A percentile compares a stretch with the other conserved stretches of the same genome.
These are phyloP conservation scores for Ceratobasidium theobromae DNA, from an alignment of 1,284 basidiomycete genomes.

Conservation along the genomic window DNA sequence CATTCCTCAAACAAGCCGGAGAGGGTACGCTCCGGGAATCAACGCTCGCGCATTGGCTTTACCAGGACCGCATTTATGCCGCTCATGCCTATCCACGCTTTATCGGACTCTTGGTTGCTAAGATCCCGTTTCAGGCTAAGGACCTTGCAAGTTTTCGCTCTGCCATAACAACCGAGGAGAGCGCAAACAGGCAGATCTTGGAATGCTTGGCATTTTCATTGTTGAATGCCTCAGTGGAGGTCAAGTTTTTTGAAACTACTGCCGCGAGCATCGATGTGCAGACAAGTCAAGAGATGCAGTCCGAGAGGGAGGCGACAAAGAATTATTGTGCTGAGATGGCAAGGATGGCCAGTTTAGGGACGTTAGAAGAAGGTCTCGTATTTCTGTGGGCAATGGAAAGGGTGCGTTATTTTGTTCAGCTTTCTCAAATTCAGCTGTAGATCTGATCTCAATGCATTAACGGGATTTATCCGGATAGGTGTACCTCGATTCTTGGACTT, in stretches of 20 bases:
- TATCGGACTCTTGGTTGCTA: constrained; percentile 57
- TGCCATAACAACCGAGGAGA: constrained; percentile 43
- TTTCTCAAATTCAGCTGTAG: too few relatives aligned
- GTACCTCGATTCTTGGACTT: constrained; percentile 68
- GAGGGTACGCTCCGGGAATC: constrained; percentile 50
- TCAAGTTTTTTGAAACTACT: constrained; percentile 60
- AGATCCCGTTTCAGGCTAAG: constrained; percentile 49
- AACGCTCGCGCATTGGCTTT: constrained; percentile 59
- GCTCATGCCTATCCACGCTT: constrained; percentile 64
- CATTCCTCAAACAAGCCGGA: constrained; percentile 59
- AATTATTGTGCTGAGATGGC: constrained; percentile 73
- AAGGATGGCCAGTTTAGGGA: constrained; percentile 50
- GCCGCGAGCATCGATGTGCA: constrained; percentile 51
- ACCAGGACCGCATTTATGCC: constrained; percentile 70
- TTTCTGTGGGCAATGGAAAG: constrained; percentile 80
- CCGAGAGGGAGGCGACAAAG: constrained; percentile 59
- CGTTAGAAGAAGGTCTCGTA: constrained; percentile 63
- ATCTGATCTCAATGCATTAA: constrained; percentile 42
- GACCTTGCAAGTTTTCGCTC: constrained; percentile 35
- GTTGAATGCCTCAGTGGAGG: constrained; percentile 60
- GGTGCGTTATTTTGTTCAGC: constrained; percentile 45
- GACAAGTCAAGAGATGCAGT: constrained; percentile 49
- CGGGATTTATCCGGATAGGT: constrained; percentile 39
- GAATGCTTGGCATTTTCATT: constrained; percentile 54
- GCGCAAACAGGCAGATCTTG: constrained; percentile 51